Evolutionary conservation across 2,329 filamentous ascomycete genomes (phyloP), one percentile per base, ranked within the genome.

Genomic region (Alternaria sp.): DNA sequence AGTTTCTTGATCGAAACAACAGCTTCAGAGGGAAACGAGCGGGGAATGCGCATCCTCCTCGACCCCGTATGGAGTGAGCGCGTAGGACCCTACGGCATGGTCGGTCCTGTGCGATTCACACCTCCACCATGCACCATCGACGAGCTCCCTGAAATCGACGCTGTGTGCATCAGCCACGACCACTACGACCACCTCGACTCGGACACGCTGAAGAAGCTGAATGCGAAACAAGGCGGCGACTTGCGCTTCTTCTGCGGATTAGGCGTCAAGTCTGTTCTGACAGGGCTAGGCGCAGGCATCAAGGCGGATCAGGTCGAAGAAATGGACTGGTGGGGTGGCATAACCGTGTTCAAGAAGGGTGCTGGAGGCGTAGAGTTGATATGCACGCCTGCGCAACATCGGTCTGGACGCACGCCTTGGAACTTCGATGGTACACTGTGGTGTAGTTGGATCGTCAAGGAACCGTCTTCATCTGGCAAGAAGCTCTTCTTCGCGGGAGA

Each of bases 121-220:
- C 84, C 82, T 4, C 79, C 84, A 5, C 86, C 86, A 1, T 87
- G 85, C 69, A 67, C 71, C 0, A 68, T 86, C 3, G 77, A 83
- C 3, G 84, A 86, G 18, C 70, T 87, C 3, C 86, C 86, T 0
- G 79, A 84, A 3, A 76, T 87, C 10, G 86, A 88, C 59, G 71
- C 84, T 3, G 79, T 88, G 4, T 76, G 82, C 61, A 86, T 88
- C 51, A 85, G 82, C 58, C 86, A 88, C 71, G 85, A 87, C 66
- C 86, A 88, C 69, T 87, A 87, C 67, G 85, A 88, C 66, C 86
- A 88, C 63, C 78, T 87, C 54, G 85, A 87, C 63, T 74, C 79
- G 6, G 75, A 79, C 18, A 84, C 84, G 0, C 73, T 88, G 43
- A 78, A 71, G 61, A 72, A 78, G 23, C 67, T 85, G 18, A 82